A percentile compares a stretch with the other conserved stretches of the same genome.
phyloP scores from a whole-genome alignment of 2,329 filamentous ascomycete genomes.

The Colletotrichum horii region DNA sequence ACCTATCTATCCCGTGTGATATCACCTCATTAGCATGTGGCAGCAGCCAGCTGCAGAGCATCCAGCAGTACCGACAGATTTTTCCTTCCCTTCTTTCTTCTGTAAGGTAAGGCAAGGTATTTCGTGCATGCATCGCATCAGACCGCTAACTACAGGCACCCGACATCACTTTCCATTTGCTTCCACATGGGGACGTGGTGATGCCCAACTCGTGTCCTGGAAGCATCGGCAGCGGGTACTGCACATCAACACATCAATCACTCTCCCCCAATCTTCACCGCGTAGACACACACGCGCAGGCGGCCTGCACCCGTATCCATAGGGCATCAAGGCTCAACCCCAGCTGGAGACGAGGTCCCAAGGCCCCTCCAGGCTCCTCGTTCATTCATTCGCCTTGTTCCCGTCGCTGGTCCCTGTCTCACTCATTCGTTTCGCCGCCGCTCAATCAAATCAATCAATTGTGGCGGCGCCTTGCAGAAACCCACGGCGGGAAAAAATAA shows the following conservation, averaged over 20 bases:
- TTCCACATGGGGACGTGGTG: neutral
- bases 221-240: neutral
- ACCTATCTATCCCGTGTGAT: neutral
- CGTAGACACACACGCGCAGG: neutral
- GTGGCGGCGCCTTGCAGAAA: slow-evolving; percentile 1
- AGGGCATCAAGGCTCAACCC: neutral
- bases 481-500: neutral
- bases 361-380: neutral
- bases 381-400: neutral
- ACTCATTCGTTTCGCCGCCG: neutral
- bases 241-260: neutral
- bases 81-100: neutral
- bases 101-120: too few relatives aligned
- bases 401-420: neutral
- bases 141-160: neutral
- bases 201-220: neutral
- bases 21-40: neutral
- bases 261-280: neutral
- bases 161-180: neutral
- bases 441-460: neutral
- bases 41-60: neutral
- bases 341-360: neutral
- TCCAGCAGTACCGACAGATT: neutral
- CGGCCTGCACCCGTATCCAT: neutral
- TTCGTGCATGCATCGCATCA: neutral